These are phyloP conservation scores for Pestalotiopsis fici DNA, from an alignment of 2,329 filamentous ascomycete genomes.

Conservation along the genomic window DNA sequence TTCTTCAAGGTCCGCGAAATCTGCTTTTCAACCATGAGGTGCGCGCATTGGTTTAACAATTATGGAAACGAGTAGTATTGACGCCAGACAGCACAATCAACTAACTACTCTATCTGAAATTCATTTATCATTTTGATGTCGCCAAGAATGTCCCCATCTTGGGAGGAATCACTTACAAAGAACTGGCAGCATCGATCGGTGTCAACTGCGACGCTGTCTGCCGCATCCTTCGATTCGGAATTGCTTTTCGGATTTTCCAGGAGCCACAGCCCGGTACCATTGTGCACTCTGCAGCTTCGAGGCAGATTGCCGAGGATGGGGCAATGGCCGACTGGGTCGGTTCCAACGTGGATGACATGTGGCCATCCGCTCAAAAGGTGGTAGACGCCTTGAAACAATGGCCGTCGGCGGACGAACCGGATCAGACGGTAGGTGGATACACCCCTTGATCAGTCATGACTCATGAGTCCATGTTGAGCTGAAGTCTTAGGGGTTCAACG, in stretches of 20 bases:
- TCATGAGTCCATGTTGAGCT: background rate
- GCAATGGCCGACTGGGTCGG: slow-evolving; percentile 12
- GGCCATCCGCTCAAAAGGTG: slow-evolving; percentile 8
- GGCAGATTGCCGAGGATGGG: slow-evolving; percentile 3
- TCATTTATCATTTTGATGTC: background rate
- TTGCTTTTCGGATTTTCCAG: background rate
- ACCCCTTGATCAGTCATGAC: background rate
- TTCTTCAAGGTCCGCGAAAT: background rate
- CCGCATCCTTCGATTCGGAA: background rate
- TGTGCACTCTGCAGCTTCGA: background rate
- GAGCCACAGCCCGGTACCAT: background rate
- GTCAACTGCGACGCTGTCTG: background rate
- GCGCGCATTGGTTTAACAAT: background rate
- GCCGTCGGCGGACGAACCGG: background rate
- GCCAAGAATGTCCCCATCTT: background rate
- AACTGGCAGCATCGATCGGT: background rate
- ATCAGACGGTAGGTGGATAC: background rate
- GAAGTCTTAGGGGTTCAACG: background rate
- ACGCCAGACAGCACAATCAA: background rate
- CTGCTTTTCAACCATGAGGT: background rate
- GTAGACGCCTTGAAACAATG: background rate
- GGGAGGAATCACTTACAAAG: background rate
- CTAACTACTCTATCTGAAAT: background rate
- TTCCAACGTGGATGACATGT: slow-evolving; percentile 13
- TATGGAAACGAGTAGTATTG: background rate